These are phyloP conservation scores for Arthrobotrys musiformis DNA, from an alignment of 2,329 filamentous ascomycete genomes.

Conservation along the genomic window DNA sequence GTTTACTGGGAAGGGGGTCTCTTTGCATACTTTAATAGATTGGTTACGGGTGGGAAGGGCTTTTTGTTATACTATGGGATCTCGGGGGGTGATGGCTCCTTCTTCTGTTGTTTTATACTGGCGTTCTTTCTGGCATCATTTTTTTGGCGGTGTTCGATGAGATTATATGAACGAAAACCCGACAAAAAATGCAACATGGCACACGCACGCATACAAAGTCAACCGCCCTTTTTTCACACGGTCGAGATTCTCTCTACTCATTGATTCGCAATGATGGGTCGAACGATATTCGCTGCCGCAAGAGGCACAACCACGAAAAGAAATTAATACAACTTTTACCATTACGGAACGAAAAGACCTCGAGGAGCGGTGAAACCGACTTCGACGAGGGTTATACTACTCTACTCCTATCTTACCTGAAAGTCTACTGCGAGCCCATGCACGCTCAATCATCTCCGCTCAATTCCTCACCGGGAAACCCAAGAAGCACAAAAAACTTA, in stretches of 20 bases:
- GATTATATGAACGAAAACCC: conserved; percentile 5
- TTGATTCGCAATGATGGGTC: neutral
- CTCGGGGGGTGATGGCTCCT: neutral
- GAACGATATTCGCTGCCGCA: conserved; percentile 11
- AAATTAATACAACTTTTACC: neutral
- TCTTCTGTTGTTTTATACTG: neutral
- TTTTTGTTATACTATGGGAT: conserved; percentile 12
- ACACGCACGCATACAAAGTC: conserved; percentile 10
- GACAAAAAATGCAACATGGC: conserved; percentile 16
- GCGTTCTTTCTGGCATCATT: neutral
- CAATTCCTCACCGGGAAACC: neutral
- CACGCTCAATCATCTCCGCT: neutral
- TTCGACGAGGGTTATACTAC: neutral
- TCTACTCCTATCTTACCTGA: neutral
- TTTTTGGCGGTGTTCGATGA: neutral
- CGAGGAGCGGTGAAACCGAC: conserved; percentile 4
- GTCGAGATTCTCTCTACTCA: neutral
- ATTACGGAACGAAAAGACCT: neutral
- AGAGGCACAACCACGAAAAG: neutral
- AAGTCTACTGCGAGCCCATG: neutral
- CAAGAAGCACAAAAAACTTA: neutral
- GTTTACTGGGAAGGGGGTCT: conserved; percentile 6
- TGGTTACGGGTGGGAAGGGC: neutral
- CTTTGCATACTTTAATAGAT: conserved; percentile 3
- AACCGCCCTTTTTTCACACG: neutral